Evolutionary conservation across 1,139 yeast genomes (phyloP), one percentile per base, ranked within the genome.

Genomic region (Taiozyma sp.): DNA sequence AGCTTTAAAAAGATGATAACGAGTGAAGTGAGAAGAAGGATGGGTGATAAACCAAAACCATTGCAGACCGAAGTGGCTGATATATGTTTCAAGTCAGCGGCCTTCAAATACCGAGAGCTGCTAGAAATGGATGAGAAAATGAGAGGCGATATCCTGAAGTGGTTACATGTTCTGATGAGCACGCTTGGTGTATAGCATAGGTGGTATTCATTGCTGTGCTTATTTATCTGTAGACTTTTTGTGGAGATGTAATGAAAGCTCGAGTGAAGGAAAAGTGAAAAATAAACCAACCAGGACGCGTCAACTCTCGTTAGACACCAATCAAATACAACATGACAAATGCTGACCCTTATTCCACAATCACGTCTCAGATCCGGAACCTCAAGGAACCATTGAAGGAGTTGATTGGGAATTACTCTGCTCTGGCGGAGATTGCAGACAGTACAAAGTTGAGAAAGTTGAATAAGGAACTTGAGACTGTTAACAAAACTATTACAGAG

Each of bases 31-130:
- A 56, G 53, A 28, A 42, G 14, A 13, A 46, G 51, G 39, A 49
- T 59, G 58, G 45, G 41, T 3, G 48, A 47, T 2, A 47, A 44
- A 9, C 48, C 56, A 3, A 55, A 53, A 39, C 44, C 51, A 0
- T 19, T 48, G 2, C 62, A 59, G 42, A 49, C 44, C 7, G 63
- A 61, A 41, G 56, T 58, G 2, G 62, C 59, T 2, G 63, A 61
- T 19, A 52, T 60, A 14, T 58, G 63, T 39, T 54, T 50, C 45
- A 56, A 50, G 43, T 58, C 59, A 2, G 56, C 58, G 58, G 45
- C 47, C 10, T 59, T 56, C 47, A 53, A 49, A 47, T 60, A 56
- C 41, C 56, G 48, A 49, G 35, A 37, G 8, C n/a, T 53, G 13
- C n/a, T 42, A 10, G 54, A 49, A 5, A 26, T 55, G 2, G 43